These are phyloP conservation scores for Plectranthus barbatus DNA, from an alignment of 257 asterid species.

Conservation along the genomic window DNA sequence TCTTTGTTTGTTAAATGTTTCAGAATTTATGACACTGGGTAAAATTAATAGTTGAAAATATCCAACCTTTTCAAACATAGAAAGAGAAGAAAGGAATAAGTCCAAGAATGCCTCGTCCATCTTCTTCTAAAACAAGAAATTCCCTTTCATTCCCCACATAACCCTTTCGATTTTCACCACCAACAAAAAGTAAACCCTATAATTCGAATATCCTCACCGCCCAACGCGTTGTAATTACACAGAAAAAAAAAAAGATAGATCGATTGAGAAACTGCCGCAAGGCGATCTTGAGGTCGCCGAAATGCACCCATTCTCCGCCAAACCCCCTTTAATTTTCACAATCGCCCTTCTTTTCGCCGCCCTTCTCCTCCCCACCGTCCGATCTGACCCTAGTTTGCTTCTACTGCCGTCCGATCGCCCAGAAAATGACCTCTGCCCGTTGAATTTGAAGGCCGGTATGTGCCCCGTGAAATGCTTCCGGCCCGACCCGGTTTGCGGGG, in stretches of 20 bases:
- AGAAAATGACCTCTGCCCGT: conserved; percentile 39
- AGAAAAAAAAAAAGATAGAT: background rate
- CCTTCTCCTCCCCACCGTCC: conserved; percentile 35
- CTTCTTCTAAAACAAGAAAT: too few species aligned
- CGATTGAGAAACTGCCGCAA: background rate
- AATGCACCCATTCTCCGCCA: conserved; percentile 26
- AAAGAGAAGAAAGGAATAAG: too few species aligned
- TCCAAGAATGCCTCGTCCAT: too few species aligned
- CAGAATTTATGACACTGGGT: too few species aligned
- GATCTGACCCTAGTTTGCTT: conserved; percentile 34
- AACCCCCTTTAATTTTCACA: conserved; percentile 18
- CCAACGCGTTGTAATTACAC: background rate
- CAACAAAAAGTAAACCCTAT: conserved; percentile 18
- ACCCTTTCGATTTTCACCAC: conserved; percentile 2
- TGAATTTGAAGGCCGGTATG: conserved; percentile 13
- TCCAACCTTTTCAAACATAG: too few species aligned
- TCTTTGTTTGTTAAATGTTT: too few species aligned
- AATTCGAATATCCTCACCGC: conserved; percentile 8
- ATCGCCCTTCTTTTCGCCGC: conserved; percentile 23
- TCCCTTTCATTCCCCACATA: too few species aligned
- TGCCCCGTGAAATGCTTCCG: conserved; percentile 91
- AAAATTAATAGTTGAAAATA: too few species aligned
- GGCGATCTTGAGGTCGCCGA: conserved; percentile 32
- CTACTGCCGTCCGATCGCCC: conserved; percentile 41
- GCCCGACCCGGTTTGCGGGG: conserved; percentile 91